Evolutionary conservation across 768 basidiomycete species (phyloP).

Genomic region (Pleurotus salmoneostramineus): DNA sequence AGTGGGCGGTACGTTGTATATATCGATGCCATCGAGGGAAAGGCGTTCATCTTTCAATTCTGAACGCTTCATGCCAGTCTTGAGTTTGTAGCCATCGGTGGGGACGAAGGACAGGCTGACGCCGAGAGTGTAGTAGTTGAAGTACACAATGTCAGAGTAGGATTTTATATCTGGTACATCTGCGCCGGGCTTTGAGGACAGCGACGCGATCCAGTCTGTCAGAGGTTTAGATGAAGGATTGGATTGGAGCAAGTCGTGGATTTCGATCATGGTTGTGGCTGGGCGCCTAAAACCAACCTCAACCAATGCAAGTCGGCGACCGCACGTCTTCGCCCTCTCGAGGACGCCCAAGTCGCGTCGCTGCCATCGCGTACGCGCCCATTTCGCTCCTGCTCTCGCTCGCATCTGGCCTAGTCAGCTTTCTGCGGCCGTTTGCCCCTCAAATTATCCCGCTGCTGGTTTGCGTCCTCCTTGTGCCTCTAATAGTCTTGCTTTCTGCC

Average conservation of each 20-base stretch:
- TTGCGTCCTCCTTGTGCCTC: constrained; percentile 57
- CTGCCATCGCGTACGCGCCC: neutral
- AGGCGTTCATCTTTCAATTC: constrained; percentile 50
- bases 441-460: constrained; percentile 65
- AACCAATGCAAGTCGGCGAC: neutral
- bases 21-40: constrained; percentile 68
- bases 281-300: too few relatives aligned
- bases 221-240: constrained; percentile 45
- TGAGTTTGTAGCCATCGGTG: constrained; percentile 49
- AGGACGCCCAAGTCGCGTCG: neutral
- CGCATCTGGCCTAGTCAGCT: constrained; percentile 21
- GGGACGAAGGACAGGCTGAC: constrained; percentile 79
- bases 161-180: constrained; percentile 65
- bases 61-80: constrained; percentile 34
- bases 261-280: neutral
- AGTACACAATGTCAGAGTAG: constrained; percentile 81
- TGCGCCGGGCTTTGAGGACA: constrained; percentile 21
- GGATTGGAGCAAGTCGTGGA: constrained; percentile 43
- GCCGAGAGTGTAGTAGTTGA: constrained; percentile 79
- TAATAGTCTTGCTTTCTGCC: constrained; percentile 55
- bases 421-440: constrained; percentile 51
- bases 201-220: constrained; percentile 33
- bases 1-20: constrained; percentile 65
- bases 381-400: constrained; percentile 14
- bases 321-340: neutral